Evolutionary conservation across 768 basidiomycete genomes (phyloP).

Genomic region (Naganishia onofrii): DNA sequence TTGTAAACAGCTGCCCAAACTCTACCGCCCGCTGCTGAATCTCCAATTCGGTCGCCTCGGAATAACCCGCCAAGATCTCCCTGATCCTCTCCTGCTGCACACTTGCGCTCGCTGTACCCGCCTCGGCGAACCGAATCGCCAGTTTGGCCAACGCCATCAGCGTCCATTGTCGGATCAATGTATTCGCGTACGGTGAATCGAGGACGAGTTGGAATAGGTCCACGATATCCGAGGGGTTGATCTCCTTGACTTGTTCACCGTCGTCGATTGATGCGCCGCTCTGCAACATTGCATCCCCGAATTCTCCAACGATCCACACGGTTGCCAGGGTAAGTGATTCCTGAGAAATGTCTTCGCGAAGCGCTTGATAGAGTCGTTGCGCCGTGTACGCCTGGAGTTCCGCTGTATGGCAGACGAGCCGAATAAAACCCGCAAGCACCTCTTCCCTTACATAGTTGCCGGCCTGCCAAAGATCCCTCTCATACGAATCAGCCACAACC

Average conservation of each 20-base stretch:
- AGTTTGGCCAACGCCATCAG: slow-evolving; percentile 87
- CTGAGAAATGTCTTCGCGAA: slow-evolving; percentile 88
- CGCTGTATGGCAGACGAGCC: slow-evolving; percentile 92
- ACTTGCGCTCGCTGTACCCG: slow-evolving; percentile 33
- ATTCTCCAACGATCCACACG: slow-evolving; percentile 95
- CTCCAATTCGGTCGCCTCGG: slow-evolving; percentile 86
- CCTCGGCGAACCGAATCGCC: slow-evolving; percentile 66
- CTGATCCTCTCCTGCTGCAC: slow-evolving; percentile 68
- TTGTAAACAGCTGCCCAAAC: slow-evolving; percentile 73
- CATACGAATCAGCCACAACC: too few relatives aligned
- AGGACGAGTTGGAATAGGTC: slow-evolving; percentile 82
- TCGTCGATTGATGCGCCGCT: slow-evolving; percentile 71
- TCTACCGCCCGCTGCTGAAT: slow-evolving; percentile 94
- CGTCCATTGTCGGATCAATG: slow-evolving; percentile 86
- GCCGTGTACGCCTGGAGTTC: slow-evolving; percentile 94
- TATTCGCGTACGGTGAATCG: slow-evolving; percentile 90
- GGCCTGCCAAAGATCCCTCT: slow-evolving; percentile 61
- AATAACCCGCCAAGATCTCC: slow-evolving; percentile 73
- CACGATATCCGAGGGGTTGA: slow-evolving; percentile 61
- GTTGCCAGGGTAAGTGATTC: slow-evolving; percentile 90
- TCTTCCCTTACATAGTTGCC: slow-evolving; percentile 98
- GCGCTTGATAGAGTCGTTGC: slow-evolving; percentile 81
- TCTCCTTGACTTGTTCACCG: slow-evolving; percentile 63
- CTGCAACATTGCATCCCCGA: slow-evolving; percentile 82
- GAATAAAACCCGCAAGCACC: slow-evolving; percentile 88